Evolutionary conservation across 176 grass and related monocot species (phyloP).

Genomic region (Hordeum vulgare): MorexV3_pseudomolecules_assembly NC_058521.1:51551120-51551619

Average conservation of each 20-base stretch:
- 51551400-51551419: neutral
- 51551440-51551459: neutral
- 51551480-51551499: neutral
- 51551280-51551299: slow-evolving; percentile 26
- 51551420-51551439: neutral
- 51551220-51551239: slow-evolving; percentile 12
- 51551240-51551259: slow-evolving; percentile 38
- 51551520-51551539: neutral
- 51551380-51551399: neutral
- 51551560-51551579: slow-evolving; percentile 15
- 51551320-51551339: neutral
- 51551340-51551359: neutral
- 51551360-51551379: neutral
- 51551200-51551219: neutral
- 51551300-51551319: slow-evolving; percentile 13
- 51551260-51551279: slow-evolving; percentile 25
- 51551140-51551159: neutral
- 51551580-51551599: slow-evolving; percentile 24
- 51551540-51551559: neutral
- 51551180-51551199: neutral
- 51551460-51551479: neutral
- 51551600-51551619: slow-evolving; percentile 48
- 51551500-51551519: neutral
- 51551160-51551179: neutral
- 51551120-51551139: neutral